Base-by-base conservation (phyloP, 495 filamentous ascomycete species). In the Penicillium nucicola region DNA sequence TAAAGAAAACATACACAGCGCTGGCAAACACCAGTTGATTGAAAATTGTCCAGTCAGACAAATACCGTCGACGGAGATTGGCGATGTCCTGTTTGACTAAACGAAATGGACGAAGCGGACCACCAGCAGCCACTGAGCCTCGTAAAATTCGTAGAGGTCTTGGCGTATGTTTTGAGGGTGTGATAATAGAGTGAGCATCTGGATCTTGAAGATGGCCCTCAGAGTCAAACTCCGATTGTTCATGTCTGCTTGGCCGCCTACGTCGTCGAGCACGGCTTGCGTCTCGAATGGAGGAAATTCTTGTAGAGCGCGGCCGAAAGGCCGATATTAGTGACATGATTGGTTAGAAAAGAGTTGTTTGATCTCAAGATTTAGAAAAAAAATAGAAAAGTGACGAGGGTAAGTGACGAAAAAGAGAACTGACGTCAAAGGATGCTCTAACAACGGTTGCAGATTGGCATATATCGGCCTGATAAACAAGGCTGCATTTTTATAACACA, bases 1-100 rank as follows among this genome's bases (percentile, higher is more conserved):
- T 88, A 53, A 89, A 89, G 64, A 88, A 89, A 18, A 89, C 78
- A 66, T 85, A 88, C 14, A 89, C 82, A 2, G 86, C 84, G 38
- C 81, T 84, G 10, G 86, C 86, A 52, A 89, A 71, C 10, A 89
- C 69, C 44, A 87, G 67, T 56, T 89, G 85, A 56, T 88, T 88
- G 69, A 89, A 88, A 12, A 75, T 56, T 1, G 65, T 77, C 84
- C 85, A 88, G 64, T 88, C 86, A 2, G 82, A 86, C 2, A 76
- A 44, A 66, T 82, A 88, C 54, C 82, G 70, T 8, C 59, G 55
- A 11, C 76, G 72, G 13, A 86, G 56, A 37, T 83, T 83, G 3
- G 65, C 37, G 14, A 83, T 53, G 65, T 89, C 85, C 45, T 83
- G 78, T 52, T 70, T 75, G 8, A 89, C 69, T 4, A 89, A 69